phyloP scores from a whole-genome alignment of 108 stramenopile genomes.

The Thalassiosira profunda region DNA sequence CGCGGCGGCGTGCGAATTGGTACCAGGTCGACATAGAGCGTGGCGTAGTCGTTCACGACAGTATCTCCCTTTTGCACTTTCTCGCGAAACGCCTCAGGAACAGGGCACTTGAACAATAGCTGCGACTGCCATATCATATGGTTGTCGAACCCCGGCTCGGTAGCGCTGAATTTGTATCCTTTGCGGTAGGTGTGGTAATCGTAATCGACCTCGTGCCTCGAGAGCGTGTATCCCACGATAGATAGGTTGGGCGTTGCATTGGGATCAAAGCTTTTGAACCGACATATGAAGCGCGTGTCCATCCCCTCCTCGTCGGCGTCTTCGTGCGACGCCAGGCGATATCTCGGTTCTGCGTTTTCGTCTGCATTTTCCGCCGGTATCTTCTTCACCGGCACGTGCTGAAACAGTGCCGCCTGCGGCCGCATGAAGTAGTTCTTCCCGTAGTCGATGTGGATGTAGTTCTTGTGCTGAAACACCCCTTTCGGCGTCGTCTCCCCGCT shows the following conservation, averaged over 20 bases:
- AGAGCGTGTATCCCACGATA: constrained; percentile 48
- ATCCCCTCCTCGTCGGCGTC: constrained; percentile 44
- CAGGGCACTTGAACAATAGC: constrained; percentile 27
- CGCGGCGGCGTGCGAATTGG: constrained; percentile 70
- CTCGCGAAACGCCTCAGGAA: constrained; percentile 50
- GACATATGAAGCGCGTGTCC: constrained; percentile 41
- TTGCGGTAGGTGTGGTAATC: constrained; percentile 42
- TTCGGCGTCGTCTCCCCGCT: constrained; percentile 14
- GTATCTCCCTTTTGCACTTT: constrained; percentile 24
- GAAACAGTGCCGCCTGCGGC: constrained; percentile 50
- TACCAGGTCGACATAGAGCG: constrained; percentile 61
- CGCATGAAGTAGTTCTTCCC: constrained; percentile 44
- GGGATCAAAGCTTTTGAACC: constrained; percentile 31
- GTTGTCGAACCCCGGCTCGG: constrained; percentile 32
- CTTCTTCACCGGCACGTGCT: constrained; percentile 44
- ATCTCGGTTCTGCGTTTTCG: constrained; percentile 18
- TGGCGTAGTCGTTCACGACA: constrained; percentile 14
- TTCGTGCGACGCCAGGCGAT: constrained; percentile 38
- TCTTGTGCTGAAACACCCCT: constrained; percentile 32
- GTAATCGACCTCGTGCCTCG: constrained; percentile 41
- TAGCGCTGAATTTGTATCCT: constrained; percentile 39
- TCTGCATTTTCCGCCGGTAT: neutral
- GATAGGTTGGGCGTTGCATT: constrained; percentile 7
- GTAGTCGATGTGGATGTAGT: constrained; percentile 23
- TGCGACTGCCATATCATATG: constrained; percentile 51